A percentile compares a stretch with the other conserved stretches of the same genome.
Conservation (phyloP, 2,329 filamentous ascomycete genomes). For the Tolypocladium album region DNA sequence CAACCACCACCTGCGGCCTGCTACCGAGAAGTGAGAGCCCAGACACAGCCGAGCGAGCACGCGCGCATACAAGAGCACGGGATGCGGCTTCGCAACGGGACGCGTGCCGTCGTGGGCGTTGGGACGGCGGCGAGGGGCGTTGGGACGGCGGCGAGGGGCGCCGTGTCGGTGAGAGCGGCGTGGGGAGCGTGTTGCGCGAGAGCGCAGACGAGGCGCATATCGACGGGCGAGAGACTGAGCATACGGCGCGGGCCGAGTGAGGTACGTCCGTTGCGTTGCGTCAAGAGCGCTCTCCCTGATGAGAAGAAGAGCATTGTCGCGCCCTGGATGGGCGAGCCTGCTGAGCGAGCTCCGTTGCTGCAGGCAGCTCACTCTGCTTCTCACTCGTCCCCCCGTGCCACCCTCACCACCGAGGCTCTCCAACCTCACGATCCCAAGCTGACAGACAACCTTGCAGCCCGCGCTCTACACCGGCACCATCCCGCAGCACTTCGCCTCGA, state of each 20-base stretch:
- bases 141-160: neutral
- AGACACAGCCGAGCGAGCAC: neutral
- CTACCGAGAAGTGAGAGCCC: neutral
- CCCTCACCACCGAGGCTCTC: too few relatives aligned
- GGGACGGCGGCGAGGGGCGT: neutral
- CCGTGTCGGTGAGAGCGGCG: neutral
- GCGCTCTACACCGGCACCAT: conserved; percentile 58
- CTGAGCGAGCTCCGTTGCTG: neutral
- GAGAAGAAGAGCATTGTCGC: neutral
- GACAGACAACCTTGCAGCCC: conserved; percentile 36
- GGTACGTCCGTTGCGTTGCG: conserved; percentile 8
- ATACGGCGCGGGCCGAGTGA: conserved; percentile 18
- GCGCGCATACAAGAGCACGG: neutral
- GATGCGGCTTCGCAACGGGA: neutral
- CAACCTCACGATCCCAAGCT: neutral
- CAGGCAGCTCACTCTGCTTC: neutral
- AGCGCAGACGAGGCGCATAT: conserved; percentile 1
- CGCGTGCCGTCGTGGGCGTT: neutral
- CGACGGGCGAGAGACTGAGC: conserved; percentile 11
- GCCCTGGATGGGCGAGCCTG: neutral
- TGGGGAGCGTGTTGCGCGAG: neutral
- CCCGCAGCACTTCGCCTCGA: conserved; percentile 57
- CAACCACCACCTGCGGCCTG: neutral
- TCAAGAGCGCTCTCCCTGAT: neutral
- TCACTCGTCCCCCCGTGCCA: neutral